Evolutionary conservation across 2,329 filamentous ascomycete genomes (phyloP).

Genomic region (Colletotrichum sp.): DNA sequence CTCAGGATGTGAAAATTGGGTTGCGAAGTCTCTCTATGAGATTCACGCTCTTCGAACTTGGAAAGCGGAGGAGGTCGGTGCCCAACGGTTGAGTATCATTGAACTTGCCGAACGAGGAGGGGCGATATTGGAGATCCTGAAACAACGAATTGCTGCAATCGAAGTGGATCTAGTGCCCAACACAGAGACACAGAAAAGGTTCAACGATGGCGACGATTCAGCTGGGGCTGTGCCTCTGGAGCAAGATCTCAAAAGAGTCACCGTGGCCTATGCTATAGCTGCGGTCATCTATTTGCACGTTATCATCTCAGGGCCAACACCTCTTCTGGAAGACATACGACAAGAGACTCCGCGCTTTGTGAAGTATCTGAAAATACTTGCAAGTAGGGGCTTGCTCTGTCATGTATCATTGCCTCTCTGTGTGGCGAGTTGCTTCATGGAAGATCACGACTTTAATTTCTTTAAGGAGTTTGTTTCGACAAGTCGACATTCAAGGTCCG

Average conservation of each 20-base stretch:
- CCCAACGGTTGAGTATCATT: background rate
- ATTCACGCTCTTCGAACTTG: background rate
- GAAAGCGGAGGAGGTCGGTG: background rate
- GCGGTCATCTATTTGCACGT: background rate
- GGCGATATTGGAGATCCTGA: background rate
- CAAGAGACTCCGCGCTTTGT: background rate
- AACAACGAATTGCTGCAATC: background rate
- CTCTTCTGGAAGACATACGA: background rate
- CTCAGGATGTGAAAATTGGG: background rate
- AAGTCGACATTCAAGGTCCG: background rate
- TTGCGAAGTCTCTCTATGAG: background rate
- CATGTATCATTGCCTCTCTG: background rate
- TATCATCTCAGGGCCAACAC: background rate
- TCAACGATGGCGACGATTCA: background rate
- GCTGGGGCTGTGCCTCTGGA: background rate
- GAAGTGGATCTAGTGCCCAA: background rate
- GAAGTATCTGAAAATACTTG: background rate
- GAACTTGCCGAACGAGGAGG: background rate
- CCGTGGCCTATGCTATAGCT: background rate
- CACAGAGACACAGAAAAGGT: background rate
- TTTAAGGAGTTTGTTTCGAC: background rate
- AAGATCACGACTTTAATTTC: background rate
- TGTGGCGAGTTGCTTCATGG: background rate
- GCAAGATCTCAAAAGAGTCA: background rate
- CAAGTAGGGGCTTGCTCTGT: background rate